These are phyloP conservation scores for Symbiotaphrina buchneri DNA, from an alignment of 495 filamentous ascomycete genomes.

Conservation along the genomic window DNA sequence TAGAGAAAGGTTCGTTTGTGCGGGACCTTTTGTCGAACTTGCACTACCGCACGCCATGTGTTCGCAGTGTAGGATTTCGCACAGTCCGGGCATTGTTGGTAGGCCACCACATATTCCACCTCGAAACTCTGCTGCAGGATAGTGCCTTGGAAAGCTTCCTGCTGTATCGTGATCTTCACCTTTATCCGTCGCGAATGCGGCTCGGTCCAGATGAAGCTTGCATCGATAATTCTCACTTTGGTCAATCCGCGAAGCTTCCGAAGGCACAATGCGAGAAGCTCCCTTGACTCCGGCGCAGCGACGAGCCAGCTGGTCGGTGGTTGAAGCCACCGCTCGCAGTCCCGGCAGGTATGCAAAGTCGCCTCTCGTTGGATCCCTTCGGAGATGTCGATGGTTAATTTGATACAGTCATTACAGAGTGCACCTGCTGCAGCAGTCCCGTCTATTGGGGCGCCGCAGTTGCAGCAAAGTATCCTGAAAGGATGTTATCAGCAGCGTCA, in stretches of 20 bases:
- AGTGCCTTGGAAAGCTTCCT: conserved; percentile 44
- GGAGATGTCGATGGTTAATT: conserved; percentile 83
- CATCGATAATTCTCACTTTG: conserved; percentile 83
- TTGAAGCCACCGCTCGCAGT: conserved; percentile 86
- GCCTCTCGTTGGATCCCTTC: conserved; percentile 74
- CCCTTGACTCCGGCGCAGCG: conserved; percentile 64
- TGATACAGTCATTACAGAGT: conserved; percentile 84
- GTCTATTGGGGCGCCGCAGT: conserved; percentile 85
- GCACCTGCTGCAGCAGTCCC: conserved; percentile 72
- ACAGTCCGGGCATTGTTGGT: conserved; percentile 81
- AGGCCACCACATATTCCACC: conserved; percentile 72
- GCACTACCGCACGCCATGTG: conserved; percentile 68
- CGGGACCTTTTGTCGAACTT: conserved; percentile 88
- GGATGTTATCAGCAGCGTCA: conserved; percentile 7
- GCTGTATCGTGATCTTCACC: conserved; percentile 83
- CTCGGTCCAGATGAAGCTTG: conserved; percentile 95
- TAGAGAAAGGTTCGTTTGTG: conserved; percentile 96
- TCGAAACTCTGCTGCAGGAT: conserved; percentile 90
- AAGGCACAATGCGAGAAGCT: conserved; percentile 75
- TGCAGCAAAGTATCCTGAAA: conserved; percentile 71
- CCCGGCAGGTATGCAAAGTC: conserved; percentile 60
- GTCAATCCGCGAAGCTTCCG: conserved; percentile 57
- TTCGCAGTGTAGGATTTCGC: conserved; percentile 88
- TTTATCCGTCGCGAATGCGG: conserved; percentile 79
- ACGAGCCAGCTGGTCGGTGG: conserved; percentile 71